These are phyloP conservation scores for Poteriospumella lacustris DNA, from an alignment of 108 stramenopile species.

Conservation along the genomic window DNA sequence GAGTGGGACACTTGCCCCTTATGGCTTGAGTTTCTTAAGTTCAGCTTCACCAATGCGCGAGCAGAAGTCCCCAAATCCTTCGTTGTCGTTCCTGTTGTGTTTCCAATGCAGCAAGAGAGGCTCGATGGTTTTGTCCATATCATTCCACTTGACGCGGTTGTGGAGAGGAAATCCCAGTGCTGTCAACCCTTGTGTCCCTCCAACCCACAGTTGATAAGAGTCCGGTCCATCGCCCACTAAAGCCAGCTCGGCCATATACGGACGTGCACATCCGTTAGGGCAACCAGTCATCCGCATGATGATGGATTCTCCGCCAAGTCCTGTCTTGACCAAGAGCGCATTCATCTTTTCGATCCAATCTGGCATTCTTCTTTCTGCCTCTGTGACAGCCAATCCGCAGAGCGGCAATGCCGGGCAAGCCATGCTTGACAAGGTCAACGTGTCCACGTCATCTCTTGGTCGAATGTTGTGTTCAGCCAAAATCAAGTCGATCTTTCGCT, in stretches of 20 bases:
- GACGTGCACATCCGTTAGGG: conserved; percentile 95
- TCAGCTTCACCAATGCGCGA: conserved; percentile 71
- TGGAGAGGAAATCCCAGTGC: conserved; percentile 80
- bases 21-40: too few species aligned
- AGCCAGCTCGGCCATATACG: conserved; percentile 97
- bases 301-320: conserved; percentile 80
- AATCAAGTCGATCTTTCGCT: conserved; percentile 70
- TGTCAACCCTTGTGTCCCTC: conserved; percentile 83
- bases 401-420: conserved; percentile 93
- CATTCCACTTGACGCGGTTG: conserved; percentile 71
- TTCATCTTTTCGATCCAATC: conserved; percentile 75
- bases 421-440: conserved; percentile 74
- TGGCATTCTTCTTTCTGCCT: conserved; percentile 91
- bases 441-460: conserved; percentile 80
- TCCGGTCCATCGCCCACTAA: conserved; percentile 93
- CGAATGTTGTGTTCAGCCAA: conserved; percentile 73
- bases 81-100: conserved; percentile 65
- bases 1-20: too few species aligned
- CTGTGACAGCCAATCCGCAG: conserved; percentile 92
- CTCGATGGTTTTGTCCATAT: conserved; percentile 72
- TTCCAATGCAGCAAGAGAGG: conserved; percentile 81
- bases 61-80: conserved; percentile 86
- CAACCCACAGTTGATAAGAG: conserved; percentile 88
- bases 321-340: conserved; percentile 68
- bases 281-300: conserved; percentile 96